Evolutionary conservation across 1,284 basidiomycete species (phyloP).

Genomic region (Malassezia globosa): DNA sequence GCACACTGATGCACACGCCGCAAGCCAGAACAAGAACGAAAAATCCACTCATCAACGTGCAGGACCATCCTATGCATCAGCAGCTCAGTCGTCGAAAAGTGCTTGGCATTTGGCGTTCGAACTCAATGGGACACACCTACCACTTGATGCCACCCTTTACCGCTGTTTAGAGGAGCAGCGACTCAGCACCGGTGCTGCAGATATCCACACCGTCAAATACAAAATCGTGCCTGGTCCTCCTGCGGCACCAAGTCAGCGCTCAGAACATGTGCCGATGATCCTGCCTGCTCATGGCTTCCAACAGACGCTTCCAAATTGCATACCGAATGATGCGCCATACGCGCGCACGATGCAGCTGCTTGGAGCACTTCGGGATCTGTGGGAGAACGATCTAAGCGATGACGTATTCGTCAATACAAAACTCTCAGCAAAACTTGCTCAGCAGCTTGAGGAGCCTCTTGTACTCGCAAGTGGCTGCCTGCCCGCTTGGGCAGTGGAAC

Average conservation of each 20-base stretch:
- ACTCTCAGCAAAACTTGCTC: conserved; percentile 89
- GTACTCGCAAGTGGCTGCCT: conserved; percentile 92
- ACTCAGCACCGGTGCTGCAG: conserved; percentile 57
- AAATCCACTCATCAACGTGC: too few relatives aligned
- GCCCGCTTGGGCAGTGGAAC: conserved; percentile 88
- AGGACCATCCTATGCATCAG: conserved; percentile 70
- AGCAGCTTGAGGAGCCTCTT: conserved; percentile 96
- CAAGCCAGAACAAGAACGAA: background rate
- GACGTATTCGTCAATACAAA: conserved; percentile 93
- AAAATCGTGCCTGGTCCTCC: conserved; percentile 68
- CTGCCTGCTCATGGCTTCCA: background rate
- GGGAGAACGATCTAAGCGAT: conserved; percentile 50
- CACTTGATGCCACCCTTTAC: conserved; percentile 82
- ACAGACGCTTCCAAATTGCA: conserved; percentile 54
- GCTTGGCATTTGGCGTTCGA: conserved; percentile 96
- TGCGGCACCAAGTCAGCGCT: background rate
- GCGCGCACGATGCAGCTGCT: conserved; percentile 82
- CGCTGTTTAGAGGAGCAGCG: conserved; percentile 94
- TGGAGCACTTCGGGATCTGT: conserved; percentile 68
- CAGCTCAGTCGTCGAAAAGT: conserved; percentile 74
- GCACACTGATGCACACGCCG: background rate
- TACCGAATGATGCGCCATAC: conserved; percentile 70
- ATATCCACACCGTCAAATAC: conserved; percentile 57
- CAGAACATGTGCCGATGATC: background rate
- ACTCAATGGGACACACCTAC: conserved; percentile 71